Percentiles rank a stretch among this genome's conserved stretches.
These are phyloP conservation scores for Lentinus brumalis DNA, from an alignment of 768 basidiomycete species.

Conservation along the genomic window DNA sequence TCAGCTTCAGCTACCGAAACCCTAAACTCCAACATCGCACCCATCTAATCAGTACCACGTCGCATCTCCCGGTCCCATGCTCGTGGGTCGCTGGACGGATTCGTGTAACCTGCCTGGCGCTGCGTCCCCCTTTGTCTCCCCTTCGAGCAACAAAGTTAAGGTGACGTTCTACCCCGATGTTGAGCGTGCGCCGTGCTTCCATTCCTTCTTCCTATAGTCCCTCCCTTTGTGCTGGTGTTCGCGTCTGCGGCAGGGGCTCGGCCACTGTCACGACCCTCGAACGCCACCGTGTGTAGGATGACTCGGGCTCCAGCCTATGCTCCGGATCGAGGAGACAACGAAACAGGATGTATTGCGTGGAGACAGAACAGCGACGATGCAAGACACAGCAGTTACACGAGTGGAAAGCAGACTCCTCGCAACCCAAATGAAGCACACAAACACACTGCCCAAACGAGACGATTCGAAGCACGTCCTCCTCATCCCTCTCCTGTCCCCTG, in stretches of 20 bases:
- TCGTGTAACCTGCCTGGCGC: not conserved
- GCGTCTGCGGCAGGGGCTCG: not conserved
- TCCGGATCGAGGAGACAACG: not conserved
- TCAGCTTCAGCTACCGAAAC: conserved; percentile 9
- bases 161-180: not conserved
- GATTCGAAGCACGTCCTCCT: not conserved
- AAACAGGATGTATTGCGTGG: not conserved
- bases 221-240: not conserved
- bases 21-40: conserved; percentile 1
- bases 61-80: not conserved
- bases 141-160: not conserved
- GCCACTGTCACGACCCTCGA: not conserved
- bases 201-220: not conserved
- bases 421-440: conserved; percentile 6
- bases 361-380: not conserved
- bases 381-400: not conserved
- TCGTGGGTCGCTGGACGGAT: not conserved
- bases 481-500: not conserved
- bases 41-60: not conserved
- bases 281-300: not conserved
- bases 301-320: not conserved
- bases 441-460: conserved; percentile 1
- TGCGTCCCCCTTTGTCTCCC: not conserved
- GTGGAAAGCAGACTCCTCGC: not conserved
- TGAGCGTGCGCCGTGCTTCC: not conserved